Base-by-base conservation (phyloP, 129 eudicot genomes). In the Oenanthe sinensis region DNA sequence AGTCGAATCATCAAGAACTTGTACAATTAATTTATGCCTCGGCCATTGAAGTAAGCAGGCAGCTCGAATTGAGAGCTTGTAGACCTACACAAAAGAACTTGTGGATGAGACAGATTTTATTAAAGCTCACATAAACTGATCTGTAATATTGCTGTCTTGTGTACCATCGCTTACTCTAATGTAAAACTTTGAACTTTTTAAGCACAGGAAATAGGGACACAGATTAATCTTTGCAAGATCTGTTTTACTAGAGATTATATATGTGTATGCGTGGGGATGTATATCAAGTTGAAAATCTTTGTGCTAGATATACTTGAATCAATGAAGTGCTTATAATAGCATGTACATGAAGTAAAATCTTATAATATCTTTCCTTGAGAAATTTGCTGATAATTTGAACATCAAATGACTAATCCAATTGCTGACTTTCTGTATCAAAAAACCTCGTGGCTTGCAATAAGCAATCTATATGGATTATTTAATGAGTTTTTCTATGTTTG, bases 21-120 rank as follows among this genome's bases (percentile, higher is more conserved):
- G 96, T 52, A 92, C 91, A 14, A 90, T 77, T 55, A 92, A 80
- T 55, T 87, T 83, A 39, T 90, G 86, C 0, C 88, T 78, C 82
- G 97, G 97, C 97, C 97, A 92, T 75, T 72, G 77, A 68, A 92
- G 91, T 46, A 85, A 82, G 42, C 93, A 89, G 12, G 71, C 93
- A 77, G 97, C 94, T 77, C 97, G 93, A 77, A 92, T 92, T 8
- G 96, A 92, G 52, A 92, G 92, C 87, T 90, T 92, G 87, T 92
- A 92, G 42, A 92, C 97, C 97, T 92, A 52, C 43, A 28, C 22
- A 46, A 45, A 42, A 45, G 19, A 74, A 36, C 28, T n/a, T 22
- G 76, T 43, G 44, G 4, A 44, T 28, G 40, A 13, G n/a, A 14
- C 30, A n/a, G 40, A 12, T 46, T 46, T 74, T 46, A 33, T 74